These are phyloP conservation scores for Groenewaldozyma tartarivorans DNA, from an alignment of 805 yeast species.

Conservation along the genomic window DNA sequence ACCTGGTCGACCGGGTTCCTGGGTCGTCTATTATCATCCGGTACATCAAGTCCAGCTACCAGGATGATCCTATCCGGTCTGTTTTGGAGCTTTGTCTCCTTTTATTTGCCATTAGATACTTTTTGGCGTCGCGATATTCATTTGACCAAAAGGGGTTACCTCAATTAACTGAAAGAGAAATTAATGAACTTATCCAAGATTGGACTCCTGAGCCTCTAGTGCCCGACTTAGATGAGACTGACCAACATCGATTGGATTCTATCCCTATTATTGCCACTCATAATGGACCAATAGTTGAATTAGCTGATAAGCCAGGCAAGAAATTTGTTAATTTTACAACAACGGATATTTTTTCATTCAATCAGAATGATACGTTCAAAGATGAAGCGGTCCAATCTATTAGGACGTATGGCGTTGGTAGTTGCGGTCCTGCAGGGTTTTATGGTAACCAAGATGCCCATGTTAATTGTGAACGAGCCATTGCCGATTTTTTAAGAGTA, in stretches of 20 bases:
- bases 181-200: slow-evolving; percentile 75
- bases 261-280: slow-evolving; percentile 55
- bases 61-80: slow-evolving; percentile 89
- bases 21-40: slow-evolving; percentile 35
- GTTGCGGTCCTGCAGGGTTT: slow-evolving; percentile 97
- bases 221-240: slow-evolving; percentile 37
- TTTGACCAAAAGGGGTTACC: slow-evolving; percentile 66
- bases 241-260: slow-evolving; percentile 51
- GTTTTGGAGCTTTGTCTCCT: slow-evolving; percentile 67
- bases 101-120: slow-evolving; percentile 76
- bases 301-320: slow-evolving; percentile 22
- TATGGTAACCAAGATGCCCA: slow-evolving; percentile 95
- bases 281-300: slow-evolving; percentile 32
- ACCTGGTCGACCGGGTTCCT: slow-evolving; percentile 28
- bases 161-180: slow-evolving; percentile 41
- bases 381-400: slow-evolving; percentile 50
- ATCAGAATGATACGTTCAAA: slow-evolving; percentile 37
- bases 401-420: slow-evolving; percentile 80
- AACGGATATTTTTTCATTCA: slow-evolving; percentile 60
- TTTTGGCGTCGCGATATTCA: slow-evolving; percentile 66
- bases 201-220: slow-evolving; percentile 90
- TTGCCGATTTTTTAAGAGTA: slow-evolving; percentile 66
- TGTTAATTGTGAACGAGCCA: slow-evolving; percentile 61
- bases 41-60: slow-evolving; percentile 78
- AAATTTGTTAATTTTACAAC: slow-evolving; percentile 59